Evolutionary conservation across 1,284 basidiomycete genomes (phyloP), one percentile per base, ranked within the genome.

Genomic region (Tilletiopsis washingtonensis): DNA sequence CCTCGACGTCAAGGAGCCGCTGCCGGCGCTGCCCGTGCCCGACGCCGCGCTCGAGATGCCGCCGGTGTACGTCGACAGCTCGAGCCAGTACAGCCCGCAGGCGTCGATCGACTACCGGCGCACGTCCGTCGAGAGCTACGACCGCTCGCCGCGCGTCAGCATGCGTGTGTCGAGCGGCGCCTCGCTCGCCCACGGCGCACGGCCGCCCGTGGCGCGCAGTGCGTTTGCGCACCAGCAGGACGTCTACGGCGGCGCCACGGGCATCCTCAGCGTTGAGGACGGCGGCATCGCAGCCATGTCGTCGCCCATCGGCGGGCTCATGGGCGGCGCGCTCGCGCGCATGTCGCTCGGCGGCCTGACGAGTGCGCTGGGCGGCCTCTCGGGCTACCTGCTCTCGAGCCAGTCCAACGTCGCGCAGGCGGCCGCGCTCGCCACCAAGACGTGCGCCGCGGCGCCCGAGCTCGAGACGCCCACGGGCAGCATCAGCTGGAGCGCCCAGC

Each of bases 11-110:
- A 50, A 50, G 20, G 39, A 44, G 11, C 34, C 37, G 14, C 52
- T 66, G 11, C 65, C 65, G 0, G 43, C 65, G 0, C 45, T 68
- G 47, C 54, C 51, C 41, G 57, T 53, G 5, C 53, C 59, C 7
- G 45, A 61, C 15, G 53, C 56, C 27, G 45, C 66, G 17, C 47
- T 68, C 14, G 66, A 67, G 21, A 49, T 68, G 49, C 66, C 66
- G 5, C 66, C 66, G 12, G 59, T 68, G 43, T 49, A 55, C 7
- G 50, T 65, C 32, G 55, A 57, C 32, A 29, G 36, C 23, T 43
- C 19, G n/a, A 5, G 4, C 12, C 14, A 23, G 14, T 17, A 21
- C 21, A 7, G 42, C n/a, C 21, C 14, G 24, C 14, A 14, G 27
- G 42, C 15, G 25, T 11, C 9, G n/a, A 32, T 32, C 29, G 15